These are phyloP conservation scores for Podospora comata DNA, from an alignment of 495 filamentous ascomycete genomes.

Conservation along the genomic window DNA sequence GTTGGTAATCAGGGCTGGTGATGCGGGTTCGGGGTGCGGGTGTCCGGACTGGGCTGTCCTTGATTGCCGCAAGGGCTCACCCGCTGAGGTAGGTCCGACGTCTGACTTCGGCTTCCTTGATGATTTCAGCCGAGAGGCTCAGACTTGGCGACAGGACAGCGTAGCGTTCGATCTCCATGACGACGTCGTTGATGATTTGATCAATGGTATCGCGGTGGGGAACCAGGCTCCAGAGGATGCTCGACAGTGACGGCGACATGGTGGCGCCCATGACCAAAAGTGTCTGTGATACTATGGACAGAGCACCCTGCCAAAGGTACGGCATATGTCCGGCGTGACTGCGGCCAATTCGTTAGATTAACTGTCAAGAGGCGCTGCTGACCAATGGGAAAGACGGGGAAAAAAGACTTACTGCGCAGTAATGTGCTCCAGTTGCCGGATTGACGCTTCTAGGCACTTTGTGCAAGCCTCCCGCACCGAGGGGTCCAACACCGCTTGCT, in stretches of 20 bases:
- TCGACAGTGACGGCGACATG: slow-evolving; percentile 70
- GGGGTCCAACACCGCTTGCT: slow-evolving; percentile 64
- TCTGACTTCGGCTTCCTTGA: slow-evolving; percentile 72
- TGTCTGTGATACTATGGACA: slow-evolving; percentile 77
- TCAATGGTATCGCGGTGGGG: slow-evolving; percentile 59
- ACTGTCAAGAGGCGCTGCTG: slow-evolving; percentile 20
- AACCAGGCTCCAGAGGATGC: slow-evolving; percentile 59
- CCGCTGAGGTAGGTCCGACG: slow-evolving; percentile 53
- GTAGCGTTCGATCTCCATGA: slow-evolving; percentile 69
- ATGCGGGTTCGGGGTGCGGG: slow-evolving; percentile 7
- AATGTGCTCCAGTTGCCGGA: slow-evolving; percentile 76
- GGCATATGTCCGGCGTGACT: slow-evolving; percentile 80
- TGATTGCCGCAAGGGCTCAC: slow-evolving; percentile 26
- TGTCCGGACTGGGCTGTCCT: not conserved
- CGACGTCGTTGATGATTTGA: slow-evolving; percentile 69
- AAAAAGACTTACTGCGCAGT: slow-evolving; percentile 62
- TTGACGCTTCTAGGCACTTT: slow-evolving; percentile 76
- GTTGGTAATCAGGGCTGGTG: not conserved
- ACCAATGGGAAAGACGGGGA: slow-evolving; percentile 20
- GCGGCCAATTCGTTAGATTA: slow-evolving; percentile 47
- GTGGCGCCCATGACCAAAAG: slow-evolving; percentile 79
- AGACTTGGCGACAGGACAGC: slow-evolving; percentile 72
- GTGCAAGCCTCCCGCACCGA: slow-evolving; percentile 71
- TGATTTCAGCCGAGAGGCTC: slow-evolving; percentile 68
- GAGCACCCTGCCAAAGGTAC: slow-evolving; percentile 82